These are phyloP conservation scores for Xylaria grammica DNA, from an alignment of 495 filamentous ascomycete genomes.

Conservation along the genomic window DNA sequence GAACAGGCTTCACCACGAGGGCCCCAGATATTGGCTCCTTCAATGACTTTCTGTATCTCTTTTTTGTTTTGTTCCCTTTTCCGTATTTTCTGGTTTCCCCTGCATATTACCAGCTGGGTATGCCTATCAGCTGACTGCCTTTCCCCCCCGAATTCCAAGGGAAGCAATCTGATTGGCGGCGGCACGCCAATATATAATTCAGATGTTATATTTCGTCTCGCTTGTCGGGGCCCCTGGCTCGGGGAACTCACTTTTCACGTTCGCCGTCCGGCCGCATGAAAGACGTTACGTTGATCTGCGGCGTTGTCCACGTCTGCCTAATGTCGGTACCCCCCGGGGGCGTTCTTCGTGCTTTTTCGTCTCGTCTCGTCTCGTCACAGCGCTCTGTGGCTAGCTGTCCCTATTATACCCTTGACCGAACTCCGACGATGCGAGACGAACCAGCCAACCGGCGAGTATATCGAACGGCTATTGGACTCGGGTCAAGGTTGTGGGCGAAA, in stretches of 20 bases:
- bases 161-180: background rate
- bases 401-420: too few relatives aligned
- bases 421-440: too few relatives aligned
- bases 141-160: background rate
- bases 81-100: slow-evolving; percentile 1
- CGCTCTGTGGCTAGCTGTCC: too few relatives aligned
- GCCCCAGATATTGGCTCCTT: background rate
- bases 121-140: slow-evolving; percentile 18
- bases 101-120: background rate
- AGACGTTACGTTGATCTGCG: too few relatives aligned
- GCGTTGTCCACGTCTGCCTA: too few relatives aligned
- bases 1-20: background rate
- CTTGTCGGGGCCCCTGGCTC: background rate
- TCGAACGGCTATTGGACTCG: too few relatives aligned
- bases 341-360: too few relatives aligned
- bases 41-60: background rate
- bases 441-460: too few relatives aligned
- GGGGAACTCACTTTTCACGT: background rate
- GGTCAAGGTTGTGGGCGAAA: background rate
- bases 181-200: slow-evolving; percentile 2
- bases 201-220: slow-evolving; percentile 2
- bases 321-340: too few relatives aligned
- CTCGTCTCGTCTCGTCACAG: too few relatives aligned
- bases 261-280: too few relatives aligned
- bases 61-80: background rate